Conservation (phyloP, 148 eudicot genomes). For the Cornus kousa region DNA sequence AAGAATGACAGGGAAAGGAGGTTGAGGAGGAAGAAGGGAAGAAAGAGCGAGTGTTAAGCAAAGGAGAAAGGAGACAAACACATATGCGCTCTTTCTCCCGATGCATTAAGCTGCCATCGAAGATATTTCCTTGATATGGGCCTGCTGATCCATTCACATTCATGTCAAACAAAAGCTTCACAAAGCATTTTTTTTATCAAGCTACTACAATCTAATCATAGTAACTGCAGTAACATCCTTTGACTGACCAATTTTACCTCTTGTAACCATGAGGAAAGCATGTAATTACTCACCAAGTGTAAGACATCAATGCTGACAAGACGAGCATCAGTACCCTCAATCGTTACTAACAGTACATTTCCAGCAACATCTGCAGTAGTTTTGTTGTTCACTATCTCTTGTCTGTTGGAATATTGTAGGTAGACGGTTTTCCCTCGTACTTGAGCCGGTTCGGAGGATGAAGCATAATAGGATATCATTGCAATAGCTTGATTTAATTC, state of each 20-base stretch:
- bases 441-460: conserved; percentile 97
- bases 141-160: conserved; percentile 99
- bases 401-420: conserved; percentile 95
- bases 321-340: conserved; percentile 97
- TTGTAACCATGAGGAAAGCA: conserved; percentile 23
- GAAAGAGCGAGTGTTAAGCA: conserved; percentile 90
- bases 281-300: conserved; percentile 77
- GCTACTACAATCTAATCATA: conserved; percentile 45
- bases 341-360: conserved; percentile 87
- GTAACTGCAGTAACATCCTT: conserved; percentile 22
- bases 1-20: conserved; percentile 49
- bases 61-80: conserved; percentile 99
- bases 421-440: conserved; percentile 97
- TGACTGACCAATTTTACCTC: conserved; percentile 30
- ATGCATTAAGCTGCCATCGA: conserved; percentile 98
- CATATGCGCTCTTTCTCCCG: conserved; percentile 95
- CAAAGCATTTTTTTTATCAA: conserved; percentile 39
- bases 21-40: conserved; percentile 68
- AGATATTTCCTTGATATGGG: conserved; percentile 86
- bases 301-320: conserved; percentile 97
- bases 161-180: conserved; percentile 66
- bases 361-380: conserved; percentile 95
- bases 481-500: conserved; percentile 96
- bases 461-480: conserved; percentile 96
- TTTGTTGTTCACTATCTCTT: conserved; percentile 98